These are phyloP conservation scores for Coemansia guatemalensis DNA, from an alignment of 192 early-diverging fungal species.

Conservation along the genomic window DNA sequence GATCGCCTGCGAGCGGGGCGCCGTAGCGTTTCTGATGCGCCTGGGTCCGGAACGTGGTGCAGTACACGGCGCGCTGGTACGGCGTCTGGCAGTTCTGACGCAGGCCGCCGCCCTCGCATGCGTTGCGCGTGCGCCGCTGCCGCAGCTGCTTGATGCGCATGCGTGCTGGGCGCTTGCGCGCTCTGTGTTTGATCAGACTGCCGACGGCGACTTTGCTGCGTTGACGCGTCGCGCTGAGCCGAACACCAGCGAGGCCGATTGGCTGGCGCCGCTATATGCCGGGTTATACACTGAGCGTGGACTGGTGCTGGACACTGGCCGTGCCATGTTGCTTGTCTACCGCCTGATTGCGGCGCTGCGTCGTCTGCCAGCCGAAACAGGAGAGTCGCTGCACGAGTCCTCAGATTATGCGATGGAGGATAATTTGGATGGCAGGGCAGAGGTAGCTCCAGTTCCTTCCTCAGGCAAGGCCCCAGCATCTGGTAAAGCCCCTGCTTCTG, in stretches of 20 bases:
- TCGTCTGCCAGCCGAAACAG: slow-evolving; percentile 13
- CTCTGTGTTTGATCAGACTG: slow-evolving; percentile 37
- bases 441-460: too few species aligned
- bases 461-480: too few species aligned
- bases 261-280: slow-evolving; percentile 51
- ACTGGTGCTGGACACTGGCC: slow-evolving; percentile 60
- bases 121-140: slow-evolving; percentile 20
- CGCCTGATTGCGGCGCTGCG: slow-evolving; percentile 28
- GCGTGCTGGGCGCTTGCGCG: slow-evolving; percentile 43
- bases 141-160: slow-evolving; percentile 27
- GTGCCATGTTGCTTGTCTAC: slow-evolving; percentile 53
- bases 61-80: slow-evolving; percentile 25
- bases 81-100: slow-evolving; percentile 16
- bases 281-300: slow-evolving; percentile 59
- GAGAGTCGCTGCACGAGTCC: background rate
- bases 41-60: slow-evolving; percentile 5
- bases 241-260: slow-evolving; percentile 10
- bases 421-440: background rate
- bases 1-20: slow-evolving; percentile 26
- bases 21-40: slow-evolving; percentile 11
- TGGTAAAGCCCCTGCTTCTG: background rate
- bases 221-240: slow-evolving; percentile 16
- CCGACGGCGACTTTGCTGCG: slow-evolving; percentile 47
- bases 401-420: background rate
- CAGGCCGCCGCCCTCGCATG: slow-evolving; percentile 28